Percentiles rank a stretch among this genome's conserved stretches.
Conservation (phyloP, 106 monocot species). For the Agapanthus africanus region DNA sequence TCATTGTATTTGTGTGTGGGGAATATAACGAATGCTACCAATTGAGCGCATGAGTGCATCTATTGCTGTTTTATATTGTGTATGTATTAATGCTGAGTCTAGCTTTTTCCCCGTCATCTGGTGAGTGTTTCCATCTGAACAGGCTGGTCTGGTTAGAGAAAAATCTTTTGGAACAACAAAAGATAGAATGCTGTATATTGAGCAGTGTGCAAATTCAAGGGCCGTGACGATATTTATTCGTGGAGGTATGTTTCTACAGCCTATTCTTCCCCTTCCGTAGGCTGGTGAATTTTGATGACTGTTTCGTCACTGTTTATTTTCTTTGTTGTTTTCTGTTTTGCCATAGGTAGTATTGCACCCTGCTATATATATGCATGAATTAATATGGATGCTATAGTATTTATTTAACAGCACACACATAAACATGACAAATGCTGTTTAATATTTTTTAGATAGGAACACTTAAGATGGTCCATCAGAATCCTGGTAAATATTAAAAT, state of each 20-base stretch:
- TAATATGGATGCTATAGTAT: conserved; percentile 9
- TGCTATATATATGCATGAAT: not conserved
- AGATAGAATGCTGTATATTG: conserved; percentile 91
- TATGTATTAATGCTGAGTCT: too few relatives aligned
- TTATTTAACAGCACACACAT: not conserved
- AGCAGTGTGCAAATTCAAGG: conserved; percentile 88
- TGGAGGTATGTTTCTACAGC: conserved; percentile 49
- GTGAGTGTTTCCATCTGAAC: too few relatives aligned
- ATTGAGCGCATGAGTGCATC: too few relatives aligned
- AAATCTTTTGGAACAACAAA: conserved; percentile 97
- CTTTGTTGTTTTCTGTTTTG: not conserved
- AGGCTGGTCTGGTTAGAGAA: conserved; percentile 88
- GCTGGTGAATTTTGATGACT: too few relatives aligned
- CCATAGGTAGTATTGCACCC: too few relatives aligned
- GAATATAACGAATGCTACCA: too few relatives aligned
- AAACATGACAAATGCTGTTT: not conserved
- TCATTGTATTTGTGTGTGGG: too few relatives aligned
- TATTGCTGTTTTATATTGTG: too few relatives aligned
- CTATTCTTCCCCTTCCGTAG: too few relatives aligned
- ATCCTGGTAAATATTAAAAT: too few relatives aligned
- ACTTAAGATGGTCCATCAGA: not conserved
- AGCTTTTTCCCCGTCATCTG: too few relatives aligned
- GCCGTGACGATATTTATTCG: conserved; percentile 98
- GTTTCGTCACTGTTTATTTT: not conserved
- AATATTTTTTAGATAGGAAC: not conserved